Conservation (phyloP, 192 early-diverging fungal species). For the Coemansia sp. region DNA sequence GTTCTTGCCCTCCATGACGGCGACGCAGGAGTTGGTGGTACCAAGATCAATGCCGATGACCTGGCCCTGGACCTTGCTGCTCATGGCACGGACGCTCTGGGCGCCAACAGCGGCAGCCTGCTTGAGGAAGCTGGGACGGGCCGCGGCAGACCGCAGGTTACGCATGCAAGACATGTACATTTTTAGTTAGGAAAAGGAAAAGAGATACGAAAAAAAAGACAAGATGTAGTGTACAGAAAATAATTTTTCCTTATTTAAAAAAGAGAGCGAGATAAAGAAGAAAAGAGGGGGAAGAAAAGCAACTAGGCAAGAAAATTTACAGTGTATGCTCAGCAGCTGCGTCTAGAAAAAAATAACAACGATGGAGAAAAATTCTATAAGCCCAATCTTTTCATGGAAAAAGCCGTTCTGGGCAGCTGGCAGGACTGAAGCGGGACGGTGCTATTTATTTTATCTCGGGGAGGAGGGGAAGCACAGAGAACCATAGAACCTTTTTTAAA, state of each 20-base stretch:
- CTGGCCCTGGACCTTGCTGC: conserved; percentile 63
- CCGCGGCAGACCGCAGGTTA: conserved; percentile 43
- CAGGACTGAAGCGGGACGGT: background rate
- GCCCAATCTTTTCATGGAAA: background rate
- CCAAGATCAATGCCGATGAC: conserved; percentile 64
- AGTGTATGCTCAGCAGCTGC: too few species aligned
- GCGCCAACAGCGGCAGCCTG: conserved; percentile 5
- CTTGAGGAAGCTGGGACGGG: conserved; percentile 31
- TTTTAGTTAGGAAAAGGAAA: conserved; percentile 9
- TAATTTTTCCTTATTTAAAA: conserved; percentile 5
- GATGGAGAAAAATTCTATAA: too few species aligned
- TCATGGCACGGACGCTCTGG: conserved; percentile 47
- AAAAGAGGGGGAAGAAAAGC: background rate
- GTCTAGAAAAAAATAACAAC: background rate
- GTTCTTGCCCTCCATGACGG: conserved; percentile 68
- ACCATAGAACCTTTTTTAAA: conserved; percentile 1
- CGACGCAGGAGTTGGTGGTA: conserved; percentile 61
- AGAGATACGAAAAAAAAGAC: conserved; percentile 3
- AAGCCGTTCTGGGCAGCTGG: background rate
- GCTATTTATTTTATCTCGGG: conserved; percentile 1
- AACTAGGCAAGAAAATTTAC: conserved; percentile 3
- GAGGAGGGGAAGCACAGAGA: conserved; percentile 1
- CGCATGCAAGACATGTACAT: conserved; percentile 56
- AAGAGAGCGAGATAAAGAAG: conserved; percentile 2
- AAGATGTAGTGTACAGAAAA: conserved; percentile 11